phyloP scores from a whole-genome alignment of 2,329 filamentous ascomycete species.

The Colletotrichum magnum region DNA sequence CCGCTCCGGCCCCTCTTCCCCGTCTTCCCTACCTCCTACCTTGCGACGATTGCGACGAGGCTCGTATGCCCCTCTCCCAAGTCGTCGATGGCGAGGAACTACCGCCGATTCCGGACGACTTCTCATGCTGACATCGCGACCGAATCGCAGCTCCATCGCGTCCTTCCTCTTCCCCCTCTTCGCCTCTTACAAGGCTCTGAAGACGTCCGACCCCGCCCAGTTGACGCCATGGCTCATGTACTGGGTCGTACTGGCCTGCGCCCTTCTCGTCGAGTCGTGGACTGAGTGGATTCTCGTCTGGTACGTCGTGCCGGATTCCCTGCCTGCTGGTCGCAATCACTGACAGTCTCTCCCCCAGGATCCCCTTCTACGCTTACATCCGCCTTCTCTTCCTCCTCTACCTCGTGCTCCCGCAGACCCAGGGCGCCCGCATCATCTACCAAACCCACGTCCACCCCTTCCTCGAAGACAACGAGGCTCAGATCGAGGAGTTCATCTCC shows the following conservation, averaged over 20 bases:
- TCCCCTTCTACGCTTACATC: conserved; percentile 95
- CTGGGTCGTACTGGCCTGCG: conserved; percentile 92
- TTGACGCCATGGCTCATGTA: conserved; percentile 99
- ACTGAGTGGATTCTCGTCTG: conserved; percentile 88
- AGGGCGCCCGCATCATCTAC: conserved; percentile 90
- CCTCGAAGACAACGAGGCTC: conserved; percentile 85
- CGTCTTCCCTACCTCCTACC: background rate
- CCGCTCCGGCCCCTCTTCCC: background rate
- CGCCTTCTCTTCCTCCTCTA: conserved; percentile 91
- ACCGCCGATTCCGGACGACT: conserved; percentile 17
- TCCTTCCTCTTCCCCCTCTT: conserved; percentile 96
- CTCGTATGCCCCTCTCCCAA: background rate
- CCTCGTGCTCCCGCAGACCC: conserved; percentile 97
- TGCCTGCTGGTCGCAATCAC: background rate
- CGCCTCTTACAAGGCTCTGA: conserved; percentile 97
- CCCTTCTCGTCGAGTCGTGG: conserved; percentile 88
- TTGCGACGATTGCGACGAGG: background rate
- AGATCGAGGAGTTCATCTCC: conserved; percentile 93
- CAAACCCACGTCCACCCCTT: conserved; percentile 89
- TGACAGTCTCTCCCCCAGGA: conserved; percentile 59
- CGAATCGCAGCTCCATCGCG: conserved; percentile 76
- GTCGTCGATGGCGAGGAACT: background rate
- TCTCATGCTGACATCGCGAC: conserved; percentile 17
- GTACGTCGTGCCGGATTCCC: conserved; percentile 56
- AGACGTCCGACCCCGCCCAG: conserved; percentile 89